These are phyloP conservation scores for Allomyces arbusculus DNA, from an alignment of 192 early-diverging fungal species.

Conservation along the genomic window DNA sequence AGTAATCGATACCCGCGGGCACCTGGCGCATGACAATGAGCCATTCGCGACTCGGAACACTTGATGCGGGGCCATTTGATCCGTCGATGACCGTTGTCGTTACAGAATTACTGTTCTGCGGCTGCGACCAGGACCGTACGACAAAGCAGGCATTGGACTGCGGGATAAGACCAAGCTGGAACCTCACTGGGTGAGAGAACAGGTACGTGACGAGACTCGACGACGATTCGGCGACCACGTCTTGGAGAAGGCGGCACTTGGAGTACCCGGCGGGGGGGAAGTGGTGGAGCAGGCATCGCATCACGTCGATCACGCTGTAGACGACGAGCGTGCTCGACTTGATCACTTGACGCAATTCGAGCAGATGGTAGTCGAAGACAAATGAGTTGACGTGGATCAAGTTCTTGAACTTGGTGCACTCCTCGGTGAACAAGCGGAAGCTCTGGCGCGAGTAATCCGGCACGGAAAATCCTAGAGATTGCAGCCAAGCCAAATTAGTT, in stretches of 20 bases:
- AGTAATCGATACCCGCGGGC: background rate
- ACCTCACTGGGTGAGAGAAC: background rate
- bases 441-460: conserved; percentile 7
- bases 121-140: no score
- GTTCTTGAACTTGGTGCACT: conserved; percentile 34
- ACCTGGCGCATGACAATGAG: background rate
- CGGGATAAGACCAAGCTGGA: background rate
- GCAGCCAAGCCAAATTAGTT: no score
- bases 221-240: background rate
- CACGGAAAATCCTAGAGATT: background rate
- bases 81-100: no score
- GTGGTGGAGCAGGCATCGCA: background rate
- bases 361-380: conserved; percentile 35
- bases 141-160: background rate
- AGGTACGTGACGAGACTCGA: background rate
- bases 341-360: background rate
- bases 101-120: no score
- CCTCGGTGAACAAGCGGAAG: conserved; percentile 27
- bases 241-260: background rate
- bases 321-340: background rate
- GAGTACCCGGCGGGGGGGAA: background rate
- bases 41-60: background rate
- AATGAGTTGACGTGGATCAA: conserved; percentile 37
- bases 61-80: no score
- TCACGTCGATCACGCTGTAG: background rate